These are phyloP conservation scores for Penicillium rolfsii DNA, from an alignment of 2,329 filamentous ascomycete species.

Conservation along the genomic window DNA sequence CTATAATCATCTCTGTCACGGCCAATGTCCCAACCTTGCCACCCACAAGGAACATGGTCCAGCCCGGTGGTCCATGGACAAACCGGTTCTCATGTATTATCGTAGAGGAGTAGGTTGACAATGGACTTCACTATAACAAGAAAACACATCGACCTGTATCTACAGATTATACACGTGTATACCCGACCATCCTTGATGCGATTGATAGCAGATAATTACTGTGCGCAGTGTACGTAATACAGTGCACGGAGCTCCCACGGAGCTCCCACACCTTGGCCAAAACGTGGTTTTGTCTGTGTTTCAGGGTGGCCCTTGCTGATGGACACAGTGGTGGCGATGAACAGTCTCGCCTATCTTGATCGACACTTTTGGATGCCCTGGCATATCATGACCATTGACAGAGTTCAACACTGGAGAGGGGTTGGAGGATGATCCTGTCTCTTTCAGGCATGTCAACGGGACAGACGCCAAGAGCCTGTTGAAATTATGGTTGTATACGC, in stretches of 20 bases:
- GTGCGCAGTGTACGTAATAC: background rate
- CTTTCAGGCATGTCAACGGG: background rate
- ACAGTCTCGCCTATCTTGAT: constrained; percentile 10
- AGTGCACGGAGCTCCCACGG: constrained; percentile 9
- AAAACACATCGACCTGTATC: background rate
- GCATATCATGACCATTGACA: background rate
- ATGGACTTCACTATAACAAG: background rate
- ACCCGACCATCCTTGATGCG: background rate
- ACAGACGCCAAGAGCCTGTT: background rate
- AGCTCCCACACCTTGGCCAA: constrained; percentile 4
- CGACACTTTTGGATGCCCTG: background rate
- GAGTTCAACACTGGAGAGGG: background rate
- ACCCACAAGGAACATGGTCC: constrained; percentile 2
- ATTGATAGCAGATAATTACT: background rate
- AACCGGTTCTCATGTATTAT: background rate
- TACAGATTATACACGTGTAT: background rate
- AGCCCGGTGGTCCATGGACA: background rate
- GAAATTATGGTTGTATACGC: background rate
- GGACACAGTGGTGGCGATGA: constrained; percentile 22
- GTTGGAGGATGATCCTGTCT: constrained; percentile 3
- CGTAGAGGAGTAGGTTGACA: background rate
- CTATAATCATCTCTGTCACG: background rate
- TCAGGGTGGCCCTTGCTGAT: constrained; percentile 16
- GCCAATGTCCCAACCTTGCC: background rate
- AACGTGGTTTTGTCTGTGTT: constrained; percentile 22